Base-by-base conservation (phyloP, 345 rosid genomes). In the Moricandia moricandioides region DNA sequence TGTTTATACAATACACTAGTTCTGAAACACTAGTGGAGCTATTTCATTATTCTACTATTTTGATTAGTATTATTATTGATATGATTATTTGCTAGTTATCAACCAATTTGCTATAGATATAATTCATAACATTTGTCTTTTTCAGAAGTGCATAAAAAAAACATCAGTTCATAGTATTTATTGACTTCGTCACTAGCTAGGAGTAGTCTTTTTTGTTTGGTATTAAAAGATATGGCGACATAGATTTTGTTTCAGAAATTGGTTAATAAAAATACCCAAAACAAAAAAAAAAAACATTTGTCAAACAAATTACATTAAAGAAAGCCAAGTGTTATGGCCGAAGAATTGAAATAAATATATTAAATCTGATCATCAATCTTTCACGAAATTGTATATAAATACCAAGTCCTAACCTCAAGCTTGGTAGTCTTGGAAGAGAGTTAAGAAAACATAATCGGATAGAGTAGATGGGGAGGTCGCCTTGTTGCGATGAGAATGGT, bases 381-480 rank as follows among this genome's bases (percentile, higher is more conserved):
- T 16, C 65, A 76, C 75, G 80, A 70, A 75, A 76, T 37, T 71
- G 72, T 71, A 65, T 77, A 78, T 78, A 78, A 72, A 72, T 78
- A 78, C 69, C 74, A 78, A 78, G 74, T 78, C 81, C 30, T 62
- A 72, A 72, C 81, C 77, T 66, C 73, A 61, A 61, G 73, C 81
- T 59, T 61, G 59, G 57, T 51, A 78, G 81, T 78, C 58, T 49
- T 67, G 11, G 9, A 51, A 55, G 8, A 67, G 62, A 40, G 26
- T 37, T 47, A 72, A 72, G 67, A 34, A 43, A 60, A 56, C 45
- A 33, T 56, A 71, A 29, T 8, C 37, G 66, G 56, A 62, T 31
- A 77, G 62, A 70, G 30, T 84, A 64, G 64, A 80, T 83, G 86
- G 82, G 71, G 69, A 78, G 82, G 33, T 66, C 82, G 16, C 82